A percentile compares a stretch with the other conserved stretches of the same genome.
Evolutionary conservation across 768 basidiomycete species (phyloP).

Genomic region (Agrocybe chaxingu): DNA sequence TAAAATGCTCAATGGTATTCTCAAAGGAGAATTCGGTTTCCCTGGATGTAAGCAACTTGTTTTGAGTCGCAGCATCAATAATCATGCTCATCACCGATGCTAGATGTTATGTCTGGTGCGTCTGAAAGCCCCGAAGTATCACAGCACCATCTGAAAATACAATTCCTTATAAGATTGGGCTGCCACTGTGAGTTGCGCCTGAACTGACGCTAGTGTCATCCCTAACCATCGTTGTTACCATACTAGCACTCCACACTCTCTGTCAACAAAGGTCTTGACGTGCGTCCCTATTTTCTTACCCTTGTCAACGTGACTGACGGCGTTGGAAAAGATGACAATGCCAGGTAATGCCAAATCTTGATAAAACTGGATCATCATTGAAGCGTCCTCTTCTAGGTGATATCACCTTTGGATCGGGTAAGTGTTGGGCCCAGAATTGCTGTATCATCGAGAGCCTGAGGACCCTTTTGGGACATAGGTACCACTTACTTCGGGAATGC

Average conservation of each 20-base stretch:
- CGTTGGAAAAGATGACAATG: slow-evolving; percentile 60
- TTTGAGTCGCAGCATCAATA: neutral
- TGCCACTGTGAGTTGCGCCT: slow-evolving; percentile 41
- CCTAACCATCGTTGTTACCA: neutral
- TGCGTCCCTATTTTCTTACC: slow-evolving; percentile 22
- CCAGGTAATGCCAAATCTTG: slow-evolving; percentile 37
- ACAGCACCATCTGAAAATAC: neutral
- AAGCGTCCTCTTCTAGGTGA: slow-evolving; percentile 29
- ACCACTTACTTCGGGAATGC: slow-evolving; percentile 59
- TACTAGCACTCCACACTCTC: slow-evolving; percentile 45
- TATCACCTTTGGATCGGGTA: slow-evolving; percentile 44
- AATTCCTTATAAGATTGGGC: slow-evolving; percentile 50
- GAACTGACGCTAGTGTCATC: neutral
- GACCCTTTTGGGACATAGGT: slow-evolving; percentile 15
- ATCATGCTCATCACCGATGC: neutral
- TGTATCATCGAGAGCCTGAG: neutral
- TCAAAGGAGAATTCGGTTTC: slow-evolving; percentile 67
- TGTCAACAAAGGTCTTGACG: slow-evolving; percentile 61
- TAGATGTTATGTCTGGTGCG: slow-evolving; percentile 47
- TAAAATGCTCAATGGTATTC: slow-evolving; percentile 53
- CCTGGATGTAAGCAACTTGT: slow-evolving; percentile 47
- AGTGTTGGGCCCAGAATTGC: slow-evolving; percentile 1
- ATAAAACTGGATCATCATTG: neutral
- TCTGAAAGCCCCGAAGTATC: neutral
- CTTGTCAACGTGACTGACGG: neutral